Conservation (phyloP, 225 moss, liverwort and hornwort species). For the Pseudoscleropodium purum region DNA sequence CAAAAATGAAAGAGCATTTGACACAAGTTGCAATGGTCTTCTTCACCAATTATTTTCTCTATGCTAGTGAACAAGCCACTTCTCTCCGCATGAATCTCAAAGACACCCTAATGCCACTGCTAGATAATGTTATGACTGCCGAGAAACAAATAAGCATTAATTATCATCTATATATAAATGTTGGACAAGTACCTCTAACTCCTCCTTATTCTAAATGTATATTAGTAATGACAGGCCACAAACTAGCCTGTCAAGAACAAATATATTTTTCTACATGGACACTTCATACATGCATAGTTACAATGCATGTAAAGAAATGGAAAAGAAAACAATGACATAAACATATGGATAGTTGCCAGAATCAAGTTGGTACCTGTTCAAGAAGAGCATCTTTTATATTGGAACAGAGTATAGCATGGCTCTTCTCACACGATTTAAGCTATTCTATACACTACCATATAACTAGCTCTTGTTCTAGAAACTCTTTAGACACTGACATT, state of each 20-base stretch:
- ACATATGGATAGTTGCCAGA: not conserved
- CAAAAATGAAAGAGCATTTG: not conserved
- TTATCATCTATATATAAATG: not conserved
- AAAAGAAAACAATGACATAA: not conserved
- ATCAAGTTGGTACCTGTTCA: slow-evolving; percentile 55
- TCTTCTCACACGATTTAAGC: slow-evolving; percentile 82
- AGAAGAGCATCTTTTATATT: slow-evolving; percentile 70
- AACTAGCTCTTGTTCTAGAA: slow-evolving; percentile 75
- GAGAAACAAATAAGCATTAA: not conserved
- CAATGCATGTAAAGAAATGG: not conserved
- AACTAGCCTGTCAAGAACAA: not conserved
- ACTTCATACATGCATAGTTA: not conserved
- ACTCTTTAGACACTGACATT: slow-evolving; percentile 60
- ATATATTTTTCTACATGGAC: not conserved
- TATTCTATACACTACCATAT: slow-evolving; percentile 80
- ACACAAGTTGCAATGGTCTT: not conserved
- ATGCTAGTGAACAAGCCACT: not conserved
- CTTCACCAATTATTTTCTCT: not conserved
- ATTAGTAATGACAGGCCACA: not conserved
- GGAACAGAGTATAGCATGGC: slow-evolving; percentile 56
- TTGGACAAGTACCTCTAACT: not conserved
- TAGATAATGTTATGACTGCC: not conserved
- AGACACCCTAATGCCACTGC: not conserved
- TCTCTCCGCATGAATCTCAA: not conserved
- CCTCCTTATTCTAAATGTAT: not conserved